These are phyloP conservation scores for Umbelopsis sp. DNA, from an alignment of 371 early-diverging fungal species.

Conservation along the genomic window DNA sequence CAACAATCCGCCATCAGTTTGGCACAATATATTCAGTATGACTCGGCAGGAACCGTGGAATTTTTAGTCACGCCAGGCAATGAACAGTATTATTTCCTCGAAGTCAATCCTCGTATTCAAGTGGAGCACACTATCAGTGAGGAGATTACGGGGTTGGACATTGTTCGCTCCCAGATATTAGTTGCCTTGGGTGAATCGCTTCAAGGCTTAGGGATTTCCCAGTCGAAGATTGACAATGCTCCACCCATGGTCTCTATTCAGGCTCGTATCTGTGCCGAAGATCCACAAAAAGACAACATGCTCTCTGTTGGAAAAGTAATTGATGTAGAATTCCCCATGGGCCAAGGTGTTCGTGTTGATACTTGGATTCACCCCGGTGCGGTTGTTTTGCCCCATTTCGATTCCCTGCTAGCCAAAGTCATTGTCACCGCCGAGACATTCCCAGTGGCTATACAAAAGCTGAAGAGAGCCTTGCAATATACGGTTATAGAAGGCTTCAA, in stretches of 20 bases:
- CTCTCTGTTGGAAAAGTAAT: slow-evolving; percentile 42
- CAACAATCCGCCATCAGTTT: slow-evolving; percentile 35
- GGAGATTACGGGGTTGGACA: slow-evolving; percentile 87
- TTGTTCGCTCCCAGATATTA: slow-evolving; percentile 52
- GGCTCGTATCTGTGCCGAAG: slow-evolving; percentile 48
- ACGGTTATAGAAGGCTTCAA: slow-evolving; percentile 38
- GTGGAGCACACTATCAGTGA: slow-evolving; percentile 96
- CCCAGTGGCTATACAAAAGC: slow-evolving; percentile 33
- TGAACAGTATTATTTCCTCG: slow-evolving; percentile 69
- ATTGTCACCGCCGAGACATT: slow-evolving; percentile 44
- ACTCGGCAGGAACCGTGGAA: slow-evolving; percentile 78
- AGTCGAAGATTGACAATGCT: slow-evolving; percentile 19
- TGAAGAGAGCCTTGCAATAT: slow-evolving; percentile 29
- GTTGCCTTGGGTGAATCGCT: slow-evolving; percentile 38
- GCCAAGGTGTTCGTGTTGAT: slow-evolving; percentile 46
- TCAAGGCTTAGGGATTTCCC: slow-evolving; percentile 22
- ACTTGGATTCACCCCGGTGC: slow-evolving; percentile 43
- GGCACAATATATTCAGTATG: slow-evolving; percentile 33
- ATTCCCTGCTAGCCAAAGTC: slow-evolving; percentile 46
- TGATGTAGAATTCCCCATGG: slow-evolving; percentile 31
- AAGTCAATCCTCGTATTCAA: slow-evolving; percentile 91
- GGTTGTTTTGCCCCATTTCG: slow-evolving; percentile 42
- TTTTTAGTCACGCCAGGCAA: slow-evolving; percentile 62
- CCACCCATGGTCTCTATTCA: slow-evolving; percentile 42
- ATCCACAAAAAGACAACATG: slow-evolving; percentile 42